Evolutionary conservation across 1,139 yeast genomes (phyloP).

Genomic region (Blastobotrys niveus): DNA sequence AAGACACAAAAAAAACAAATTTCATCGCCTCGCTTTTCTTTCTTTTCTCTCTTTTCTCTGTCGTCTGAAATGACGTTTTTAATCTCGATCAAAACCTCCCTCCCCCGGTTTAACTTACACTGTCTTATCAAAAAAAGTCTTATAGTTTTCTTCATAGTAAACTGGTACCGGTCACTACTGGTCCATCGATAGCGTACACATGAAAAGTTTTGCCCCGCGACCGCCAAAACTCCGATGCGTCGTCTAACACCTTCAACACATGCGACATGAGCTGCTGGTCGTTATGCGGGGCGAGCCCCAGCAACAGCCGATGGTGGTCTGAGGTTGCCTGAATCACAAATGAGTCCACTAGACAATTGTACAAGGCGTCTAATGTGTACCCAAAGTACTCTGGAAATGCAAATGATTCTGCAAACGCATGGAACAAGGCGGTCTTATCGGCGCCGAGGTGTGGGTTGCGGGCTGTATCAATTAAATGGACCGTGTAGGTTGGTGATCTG

Average conservation of each 20-base stretch:
- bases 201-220: not conserved
- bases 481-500: too few species aligned
- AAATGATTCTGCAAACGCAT: slow-evolving; percentile 18
- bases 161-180: slow-evolving; percentile 2
- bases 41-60: too few species aligned
- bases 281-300: not conserved
- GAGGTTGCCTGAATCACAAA: not conserved
- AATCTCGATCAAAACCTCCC: too few species aligned
- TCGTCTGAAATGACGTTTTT: too few species aligned
- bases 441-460: not conserved
- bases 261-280: not conserved
- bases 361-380: slow-evolving; percentile 18
- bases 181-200: slow-evolving; percentile 5
- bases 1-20: too few species aligned
- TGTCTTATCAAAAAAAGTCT: too few species aligned
- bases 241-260: not conserved
- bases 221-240: not conserved
- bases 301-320: slow-evolving; percentile 1
- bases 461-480: slow-evolving; percentile 4
- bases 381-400: slow-evolving; percentile 21
- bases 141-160: too few species aligned
- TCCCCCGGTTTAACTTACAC: too few species aligned
- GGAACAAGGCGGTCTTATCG: slow-evolving; percentile 13
- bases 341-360: slow-evolving; percentile 19
- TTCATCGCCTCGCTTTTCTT: too few species aligned